Conservation (phyloP, 148 eudicot species). For the Arbutus unedo region DNA sequence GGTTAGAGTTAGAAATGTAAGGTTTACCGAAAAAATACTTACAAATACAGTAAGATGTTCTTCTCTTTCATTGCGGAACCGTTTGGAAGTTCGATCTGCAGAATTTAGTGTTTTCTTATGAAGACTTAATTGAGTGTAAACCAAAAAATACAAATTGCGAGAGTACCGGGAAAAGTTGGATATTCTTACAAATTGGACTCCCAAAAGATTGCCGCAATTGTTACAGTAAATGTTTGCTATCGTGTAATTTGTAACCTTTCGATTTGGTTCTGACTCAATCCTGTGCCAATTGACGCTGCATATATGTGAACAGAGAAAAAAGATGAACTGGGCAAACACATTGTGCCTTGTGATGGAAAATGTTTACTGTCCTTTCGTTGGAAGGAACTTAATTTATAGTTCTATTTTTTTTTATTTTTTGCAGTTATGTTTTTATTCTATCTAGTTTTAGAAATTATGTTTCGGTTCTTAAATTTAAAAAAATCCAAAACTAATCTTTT, state of each 20-base stretch:
- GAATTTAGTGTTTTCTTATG: background rate
- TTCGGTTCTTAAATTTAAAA: too few relatives aligned
- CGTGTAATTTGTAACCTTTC: background rate
- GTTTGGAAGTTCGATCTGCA: background rate
- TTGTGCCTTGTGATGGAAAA: too few relatives aligned
- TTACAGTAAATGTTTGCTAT: background rate
- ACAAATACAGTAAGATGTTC: background rate
- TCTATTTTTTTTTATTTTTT: too few relatives aligned
- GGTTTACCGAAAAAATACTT: background rate
- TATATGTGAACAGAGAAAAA: background rate
- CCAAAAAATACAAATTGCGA: background rate
- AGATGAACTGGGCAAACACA: too few relatives aligned
- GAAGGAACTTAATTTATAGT: too few relatives aligned
- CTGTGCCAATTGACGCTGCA: background rate
- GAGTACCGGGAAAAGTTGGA: background rate
- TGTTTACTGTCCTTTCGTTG: too few relatives aligned
- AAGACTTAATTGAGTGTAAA: too few relatives aligned
- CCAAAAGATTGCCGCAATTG: background rate
- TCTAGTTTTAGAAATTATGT: too few relatives aligned
- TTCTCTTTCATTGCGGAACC: background rate
- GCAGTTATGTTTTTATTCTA: too few relatives aligned
- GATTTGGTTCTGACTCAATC: background rate
- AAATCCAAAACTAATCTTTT: too few relatives aligned
- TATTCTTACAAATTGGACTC: background rate
- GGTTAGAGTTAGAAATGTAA: background rate